Conservation (phyloP, 257 asterid genomes). For the Pogostemon cablin region DNA sequence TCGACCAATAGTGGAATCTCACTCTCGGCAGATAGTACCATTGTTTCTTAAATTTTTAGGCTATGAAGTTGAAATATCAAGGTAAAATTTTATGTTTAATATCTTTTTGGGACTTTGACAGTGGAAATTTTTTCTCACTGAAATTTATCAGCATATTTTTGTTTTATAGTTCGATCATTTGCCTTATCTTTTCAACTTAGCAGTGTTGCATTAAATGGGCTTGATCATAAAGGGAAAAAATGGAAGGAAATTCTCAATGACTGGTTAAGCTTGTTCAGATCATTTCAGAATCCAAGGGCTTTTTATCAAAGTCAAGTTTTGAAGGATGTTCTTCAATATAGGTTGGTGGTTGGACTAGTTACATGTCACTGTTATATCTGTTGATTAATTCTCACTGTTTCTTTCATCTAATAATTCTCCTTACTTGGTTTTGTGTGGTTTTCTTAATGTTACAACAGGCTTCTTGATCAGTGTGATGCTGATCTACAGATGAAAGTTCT, state of each 20-base stretch:
- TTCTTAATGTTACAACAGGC: slow-evolving; percentile 50
- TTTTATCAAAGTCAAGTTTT: slow-evolving; percentile 56
- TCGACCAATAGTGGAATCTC: slow-evolving; percentile 66
- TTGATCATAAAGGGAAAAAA: slow-evolving; percentile 59
- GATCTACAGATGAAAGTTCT: slow-evolving; percentile 82
- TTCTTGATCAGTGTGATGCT: slow-evolving; percentile 84
- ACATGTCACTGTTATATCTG: slow-evolving; percentile 4
- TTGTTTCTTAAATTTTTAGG: slow-evolving; percentile 86
- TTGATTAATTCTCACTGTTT: slow-evolving; percentile 2
- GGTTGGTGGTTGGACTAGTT: slow-evolving; percentile 54
- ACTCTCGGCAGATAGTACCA: slow-evolving; percentile 68
- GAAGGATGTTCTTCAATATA: slow-evolving; percentile 69
- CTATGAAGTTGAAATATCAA: slow-evolving; percentile 48
- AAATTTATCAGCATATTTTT: background rate
- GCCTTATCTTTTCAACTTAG: slow-evolving; percentile 29
- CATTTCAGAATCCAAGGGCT: slow-evolving; percentile 71
- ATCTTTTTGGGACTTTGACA: slow-evolving; percentile 2
- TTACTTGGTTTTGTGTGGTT: slow-evolving; percentile 27
- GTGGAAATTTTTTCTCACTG: slow-evolving; percentile 16
- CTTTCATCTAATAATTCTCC: slow-evolving; percentile 16
- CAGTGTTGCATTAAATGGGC: slow-evolving; percentile 53
- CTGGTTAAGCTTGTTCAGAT: slow-evolving; percentile 75
- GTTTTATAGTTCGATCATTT: slow-evolving; percentile 24
- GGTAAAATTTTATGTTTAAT: slow-evolving; percentile 45
- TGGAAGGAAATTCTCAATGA: slow-evolving; percentile 76